Conservation (phyloP, 2,329 filamentous ascomycete species). For the Hortaea sp. region DNA sequence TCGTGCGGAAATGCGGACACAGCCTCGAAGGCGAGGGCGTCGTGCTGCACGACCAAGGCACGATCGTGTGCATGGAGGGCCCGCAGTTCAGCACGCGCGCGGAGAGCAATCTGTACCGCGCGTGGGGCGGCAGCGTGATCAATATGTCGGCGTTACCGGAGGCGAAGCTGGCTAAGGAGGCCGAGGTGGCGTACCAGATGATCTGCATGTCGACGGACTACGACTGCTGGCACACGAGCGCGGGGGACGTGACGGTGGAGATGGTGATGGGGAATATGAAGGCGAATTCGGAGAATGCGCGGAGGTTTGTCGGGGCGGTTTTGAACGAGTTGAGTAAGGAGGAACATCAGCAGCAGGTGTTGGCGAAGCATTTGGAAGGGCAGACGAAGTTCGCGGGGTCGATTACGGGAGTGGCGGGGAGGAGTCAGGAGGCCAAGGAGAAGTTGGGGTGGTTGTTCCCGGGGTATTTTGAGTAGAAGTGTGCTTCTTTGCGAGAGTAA, state of each 20-base stretch:
- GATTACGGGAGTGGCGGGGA: conserved; percentile 71
- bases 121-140: conserved; percentile 89
- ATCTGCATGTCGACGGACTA: conserved; percentile 99
- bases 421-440: conserved; percentile 63
- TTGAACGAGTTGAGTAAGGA: conserved; percentile 74
- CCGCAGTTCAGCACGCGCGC: conserved; percentile 95
- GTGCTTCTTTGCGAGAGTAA: neutral
- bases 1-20: conserved; percentile 69
- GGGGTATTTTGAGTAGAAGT: conserved; percentile 52
- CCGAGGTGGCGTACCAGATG: conserved; percentile 94
- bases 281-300: conserved; percentile 81
- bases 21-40: conserved; percentile 75
- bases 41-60: conserved; percentile 71
- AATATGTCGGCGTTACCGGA: conserved; percentile 97
- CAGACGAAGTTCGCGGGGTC: conserved; percentile 65
- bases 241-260: conserved; percentile 76
- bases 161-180: conserved; percentile 90
- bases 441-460: conserved; percentile 83
- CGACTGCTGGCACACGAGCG: conserved; percentile 82
- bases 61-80: conserved; percentile 95
- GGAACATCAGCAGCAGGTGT: conserved; percentile 64
- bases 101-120: conserved; percentile 89
- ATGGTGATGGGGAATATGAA: conserved; percentile 98
- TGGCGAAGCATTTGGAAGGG: conserved; percentile 72
- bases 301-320: conserved; percentile 73